Evolutionary conservation across 2,329 filamentous ascomycete genomes (phyloP).

Genomic region (Fusarium musae): DNA sequence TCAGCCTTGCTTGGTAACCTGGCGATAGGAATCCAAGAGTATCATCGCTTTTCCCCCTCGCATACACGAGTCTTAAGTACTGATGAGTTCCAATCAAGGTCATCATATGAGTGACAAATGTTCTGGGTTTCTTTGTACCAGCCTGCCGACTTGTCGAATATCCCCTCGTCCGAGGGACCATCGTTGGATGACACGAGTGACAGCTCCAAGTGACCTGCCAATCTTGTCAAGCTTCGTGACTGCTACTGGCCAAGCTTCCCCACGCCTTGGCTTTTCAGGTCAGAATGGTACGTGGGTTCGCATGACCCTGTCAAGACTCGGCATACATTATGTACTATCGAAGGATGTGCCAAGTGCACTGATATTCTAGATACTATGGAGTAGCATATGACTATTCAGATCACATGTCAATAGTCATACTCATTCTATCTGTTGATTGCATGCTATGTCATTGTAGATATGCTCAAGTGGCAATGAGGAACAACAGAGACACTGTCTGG

Average conservation of each 20-base stretch:
- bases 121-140: accelerated
- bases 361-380: accelerated
- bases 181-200: no score
- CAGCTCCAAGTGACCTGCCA: neutral
- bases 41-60: accelerated
- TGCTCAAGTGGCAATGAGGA: no score
- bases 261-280: neutral
- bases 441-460: no score
- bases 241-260: neutral
- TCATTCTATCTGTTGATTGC: no score
- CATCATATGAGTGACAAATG: neutral
- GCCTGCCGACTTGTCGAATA: accelerated
- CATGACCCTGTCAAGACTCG: neutral
- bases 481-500: no score
- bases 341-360: neutral
- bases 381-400: neutral
- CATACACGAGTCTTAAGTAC: accelerated
- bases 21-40: accelerated
- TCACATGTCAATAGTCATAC: accelerated
- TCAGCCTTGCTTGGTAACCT: neutral
- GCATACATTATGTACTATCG: neutral
- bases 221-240: neutral
- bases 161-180: neutral
- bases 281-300: neutral
- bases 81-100: accelerated